phyloP scores from a whole-genome alignment of 1,284 basidiomycete genomes.

The Afroboletus lepidellus region DNA sequence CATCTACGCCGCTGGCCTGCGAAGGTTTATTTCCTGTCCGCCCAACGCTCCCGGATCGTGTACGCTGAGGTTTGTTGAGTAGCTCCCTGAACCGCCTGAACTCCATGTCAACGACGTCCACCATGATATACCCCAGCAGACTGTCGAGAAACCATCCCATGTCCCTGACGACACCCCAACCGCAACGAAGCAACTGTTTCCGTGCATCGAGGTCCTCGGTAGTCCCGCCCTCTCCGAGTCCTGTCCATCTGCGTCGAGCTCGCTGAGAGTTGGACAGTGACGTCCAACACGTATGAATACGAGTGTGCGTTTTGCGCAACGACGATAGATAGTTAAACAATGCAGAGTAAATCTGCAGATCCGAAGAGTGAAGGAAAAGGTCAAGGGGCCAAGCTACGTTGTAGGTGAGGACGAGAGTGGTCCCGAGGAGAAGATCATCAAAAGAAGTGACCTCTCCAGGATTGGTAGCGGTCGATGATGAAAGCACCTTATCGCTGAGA shows the following conservation, averaged over 20 bases:
- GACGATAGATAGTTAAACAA: constrained; percentile 84
- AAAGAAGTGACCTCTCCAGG: constrained; percentile 53
- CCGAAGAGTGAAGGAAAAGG: constrained; percentile 78
- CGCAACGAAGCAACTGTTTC: constrained; percentile 65
- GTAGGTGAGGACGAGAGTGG: constrained; percentile 68
- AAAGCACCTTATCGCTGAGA: constrained; percentile 42
- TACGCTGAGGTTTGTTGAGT: constrained; percentile 40
- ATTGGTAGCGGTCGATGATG: constrained; percentile 32
- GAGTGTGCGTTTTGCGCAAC: constrained; percentile 77
- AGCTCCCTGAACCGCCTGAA: constrained; percentile 66
- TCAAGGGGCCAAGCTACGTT: constrained; percentile 83
- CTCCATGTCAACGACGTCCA: constrained; percentile 86
- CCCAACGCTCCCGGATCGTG: constrained; percentile 23
- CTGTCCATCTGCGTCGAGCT: constrained; percentile 79
- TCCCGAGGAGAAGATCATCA: constrained; percentile 76
- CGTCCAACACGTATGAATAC: constrained; percentile 80
- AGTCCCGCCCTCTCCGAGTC: constrained; percentile 82
- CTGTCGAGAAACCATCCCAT: constrained; percentile 93
- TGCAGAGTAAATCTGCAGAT: constrained; percentile 72
- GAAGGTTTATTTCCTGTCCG: constrained; percentile 6
- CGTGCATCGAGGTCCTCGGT: constrained; percentile 63
- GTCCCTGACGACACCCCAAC: constrained; percentile 82
- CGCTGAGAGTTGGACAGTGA: constrained; percentile 82
- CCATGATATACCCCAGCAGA: constrained; percentile 81
- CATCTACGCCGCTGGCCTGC: constrained; percentile 16